A percentile compares a stretch with the other conserved stretches of the same genome.
phyloP scores from a whole-genome alignment of 208 protist genomes.

The Herpetomonas tarakana region DNA sequence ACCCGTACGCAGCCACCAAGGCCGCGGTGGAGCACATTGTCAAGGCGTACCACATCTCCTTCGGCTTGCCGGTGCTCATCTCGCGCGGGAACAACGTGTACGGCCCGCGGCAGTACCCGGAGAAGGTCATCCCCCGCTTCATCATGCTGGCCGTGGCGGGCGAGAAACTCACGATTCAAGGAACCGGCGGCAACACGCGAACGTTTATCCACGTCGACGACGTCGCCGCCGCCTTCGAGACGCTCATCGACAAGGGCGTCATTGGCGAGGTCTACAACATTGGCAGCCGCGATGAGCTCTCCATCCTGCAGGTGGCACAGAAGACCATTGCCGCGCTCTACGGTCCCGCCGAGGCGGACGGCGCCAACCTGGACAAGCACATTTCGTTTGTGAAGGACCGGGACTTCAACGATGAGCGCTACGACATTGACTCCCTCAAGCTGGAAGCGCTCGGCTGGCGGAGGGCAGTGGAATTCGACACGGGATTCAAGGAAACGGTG shows the following conservation, averaged over 20 bases:
- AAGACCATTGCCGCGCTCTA: constrained; percentile 23
- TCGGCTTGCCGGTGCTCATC: constrained; percentile 92
- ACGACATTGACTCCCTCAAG: constrained; percentile 63
- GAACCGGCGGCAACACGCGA: constrained; percentile 34
- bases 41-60: constrained; percentile 84
- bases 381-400: constrained; percentile 47
- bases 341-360: constrained; percentile 9
- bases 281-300: constrained; percentile 50
- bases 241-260: constrained; percentile 61
- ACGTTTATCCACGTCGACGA: constrained; percentile 78
- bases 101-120: constrained; percentile 87
- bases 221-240: constrained; percentile 61
- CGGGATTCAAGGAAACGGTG: constrained; percentile 51
- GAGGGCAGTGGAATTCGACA: constrained; percentile 39
- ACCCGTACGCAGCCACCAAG: constrained; percentile 94
- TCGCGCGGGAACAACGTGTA: constrained; percentile 95
- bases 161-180: constrained; percentile 57
- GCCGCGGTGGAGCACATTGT: constrained; percentile 78
- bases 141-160: constrained; percentile 40
- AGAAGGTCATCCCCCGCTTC: constrained; percentile 91
- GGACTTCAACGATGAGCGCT: constrained; percentile 90
- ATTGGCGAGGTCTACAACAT: constrained; percentile 86
- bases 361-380: constrained; percentile 18
- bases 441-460: constrained; percentile 76
- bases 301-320: constrained; percentile 48